A percentile compares a stretch with the other conserved stretches of the same genome.
Conservation (phyloP, 2,329 filamentous ascomycete species). For the Clonostachys solani region DNA sequence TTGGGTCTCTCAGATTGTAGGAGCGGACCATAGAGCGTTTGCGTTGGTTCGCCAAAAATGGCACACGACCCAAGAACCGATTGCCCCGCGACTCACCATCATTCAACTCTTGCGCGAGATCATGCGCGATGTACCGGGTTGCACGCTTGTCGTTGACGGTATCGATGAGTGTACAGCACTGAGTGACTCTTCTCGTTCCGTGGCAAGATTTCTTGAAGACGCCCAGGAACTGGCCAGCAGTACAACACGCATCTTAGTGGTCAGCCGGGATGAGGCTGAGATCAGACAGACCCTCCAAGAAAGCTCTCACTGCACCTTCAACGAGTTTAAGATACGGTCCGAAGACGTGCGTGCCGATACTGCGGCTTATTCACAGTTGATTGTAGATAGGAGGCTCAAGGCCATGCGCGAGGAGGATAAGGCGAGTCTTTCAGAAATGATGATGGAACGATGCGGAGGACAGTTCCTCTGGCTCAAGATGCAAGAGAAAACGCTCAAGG, state of each 20-base stretch:
- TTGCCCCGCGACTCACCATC: conserved; percentile 10
- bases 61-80: not conserved
- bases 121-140: conserved; percentile 6
- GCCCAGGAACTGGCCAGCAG: conserved; percentile 4
- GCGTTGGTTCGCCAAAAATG: not conserved
- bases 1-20: conserved; percentile 19
- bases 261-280: conserved; percentile 14
- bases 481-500: conserved; percentile 14
- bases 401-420: conserved; percentile 13
- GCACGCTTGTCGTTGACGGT: conserved; percentile 20
- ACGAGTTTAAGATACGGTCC: conserved; percentile 11
- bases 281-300: conserved; percentile 10
- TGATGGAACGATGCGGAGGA: conserved; percentile 18
- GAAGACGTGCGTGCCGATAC: conserved; percentile 15
- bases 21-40: too few species aligned
- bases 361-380: conserved; percentile 10
- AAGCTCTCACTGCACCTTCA: not conserved
- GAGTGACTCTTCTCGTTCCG: not conserved
- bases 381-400: conserved; percentile 18
- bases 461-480: conserved; percentile 27
- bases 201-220: conserved; percentile 9
- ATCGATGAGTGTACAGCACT: conserved; percentile 23
- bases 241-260: conserved; percentile 12
- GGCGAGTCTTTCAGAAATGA: conserved; percentile 9
- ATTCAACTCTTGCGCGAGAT: conserved; percentile 10